Base-by-base conservation (phyloP, 2,329 filamentous ascomycete species). In the Coleophoma cylindrospora region DNA sequence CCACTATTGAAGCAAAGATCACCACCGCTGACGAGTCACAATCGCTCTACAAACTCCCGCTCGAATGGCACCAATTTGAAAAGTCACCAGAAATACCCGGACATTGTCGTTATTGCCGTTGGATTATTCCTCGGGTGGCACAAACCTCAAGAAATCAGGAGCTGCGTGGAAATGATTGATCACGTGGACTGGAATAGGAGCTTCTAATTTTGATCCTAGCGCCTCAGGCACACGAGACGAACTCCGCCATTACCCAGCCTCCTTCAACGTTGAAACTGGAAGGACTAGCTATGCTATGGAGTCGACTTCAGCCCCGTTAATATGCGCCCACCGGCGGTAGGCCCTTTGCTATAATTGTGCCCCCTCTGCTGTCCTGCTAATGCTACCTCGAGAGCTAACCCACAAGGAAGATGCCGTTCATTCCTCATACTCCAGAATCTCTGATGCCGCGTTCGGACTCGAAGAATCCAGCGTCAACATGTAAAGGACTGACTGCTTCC, bases 381-480 rank as follows among this genome's bases (percentile, higher is more conserved):
- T 27, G 36, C 15, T 38, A 7, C 15, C 36, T 27, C 6, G 6
- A 13, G 15, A 11, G 32, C 41, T 44, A 44, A 44, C 41, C 27
- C 32, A n/a, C 41, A 44, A 10, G 12, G 21, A 40, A 12, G 48
- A 57, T 87, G 84, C 79, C 84, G 52, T 83, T 84, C 67, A 78
- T 84, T 55, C 71, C 78, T 49, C 79, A 84, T 64, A 95, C 90
- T 0, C 91, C 92, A 56, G 91, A 96, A 73, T 86, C 87, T 17
- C 72, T 86, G 27, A 74, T 96, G 51, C 79, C 78, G 50, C 86
- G 91, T 51, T 83, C 84, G 61, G 91, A 96, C 74, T 95, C 90
- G 47, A 89, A 87, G 66, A 86, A 95, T 58, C 86, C 91, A 2
- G 76, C 80, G 1, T 86, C 84, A 12, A 96, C 91, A 66, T 99